Evolutionary conservation across 179 eudicot species (phyloP).

Genomic region (Corrigiola litoralis): DNA sequence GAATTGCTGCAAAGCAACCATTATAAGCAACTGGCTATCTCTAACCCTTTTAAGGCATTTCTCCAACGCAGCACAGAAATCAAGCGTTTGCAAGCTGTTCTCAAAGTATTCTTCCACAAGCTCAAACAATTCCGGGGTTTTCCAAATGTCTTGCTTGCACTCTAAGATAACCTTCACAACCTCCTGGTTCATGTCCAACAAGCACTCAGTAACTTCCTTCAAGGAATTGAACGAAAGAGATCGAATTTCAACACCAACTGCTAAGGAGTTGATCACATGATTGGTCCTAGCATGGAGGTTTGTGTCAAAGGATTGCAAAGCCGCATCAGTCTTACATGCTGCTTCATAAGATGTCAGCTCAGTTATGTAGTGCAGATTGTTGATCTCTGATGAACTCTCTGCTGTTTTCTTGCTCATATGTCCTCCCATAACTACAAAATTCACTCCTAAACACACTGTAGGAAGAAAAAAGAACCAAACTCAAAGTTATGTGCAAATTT

Average conservation of each 20-base stretch:
- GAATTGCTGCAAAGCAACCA: conserved; percentile 74
- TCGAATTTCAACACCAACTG: conserved; percentile 76
- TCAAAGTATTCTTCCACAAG: conserved; percentile 97
- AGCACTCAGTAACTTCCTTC: conserved; percentile 80
- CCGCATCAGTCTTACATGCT: conserved; percentile 69
- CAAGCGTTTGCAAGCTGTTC: conserved; percentile 80
- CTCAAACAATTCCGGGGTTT: conserved; percentile 81
- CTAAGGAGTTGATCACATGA: conserved; percentile 68
- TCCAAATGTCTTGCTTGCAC: conserved; percentile 97
- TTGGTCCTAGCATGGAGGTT: conserved; percentile 64
- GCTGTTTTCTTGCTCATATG: conserved; percentile 66
- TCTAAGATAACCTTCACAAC: conserved; percentile 90
- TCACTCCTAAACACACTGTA: conserved; percentile 21
- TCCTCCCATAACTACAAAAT: conserved; percentile 55
- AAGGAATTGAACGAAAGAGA: conserved; percentile 80
- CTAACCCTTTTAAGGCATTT: conserved; percentile 78
- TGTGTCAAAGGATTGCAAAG: conserved; percentile 59
- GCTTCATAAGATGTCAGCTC: conserved; percentile 74
- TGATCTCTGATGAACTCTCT: conserved; percentile 42
- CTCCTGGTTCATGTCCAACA: conserved; percentile 93
- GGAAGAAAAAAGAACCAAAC: neutral
- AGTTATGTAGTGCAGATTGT: conserved; percentile 40
- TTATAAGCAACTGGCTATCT: conserved; percentile 68
- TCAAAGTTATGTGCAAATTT: neutral
- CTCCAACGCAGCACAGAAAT: conserved; percentile 89